phyloP scores from a whole-genome alignment of 2,329 filamentous ascomycete species.

The Cryoendolithus antarcticus region DNA sequence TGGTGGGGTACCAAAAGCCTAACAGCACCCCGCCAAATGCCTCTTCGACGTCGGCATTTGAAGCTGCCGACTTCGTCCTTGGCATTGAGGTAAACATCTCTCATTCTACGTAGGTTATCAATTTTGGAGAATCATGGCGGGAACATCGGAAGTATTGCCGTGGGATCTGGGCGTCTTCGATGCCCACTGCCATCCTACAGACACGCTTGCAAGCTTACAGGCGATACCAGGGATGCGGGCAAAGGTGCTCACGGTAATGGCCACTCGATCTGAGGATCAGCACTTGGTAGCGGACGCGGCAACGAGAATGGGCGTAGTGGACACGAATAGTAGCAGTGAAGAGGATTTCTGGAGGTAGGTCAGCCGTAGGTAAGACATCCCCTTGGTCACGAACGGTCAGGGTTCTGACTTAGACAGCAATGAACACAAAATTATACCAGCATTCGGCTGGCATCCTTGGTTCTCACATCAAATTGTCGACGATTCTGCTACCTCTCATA shows the following conservation, averaged over 20 bases:
- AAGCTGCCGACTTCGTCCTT: too few relatives aligned
- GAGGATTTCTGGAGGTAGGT: constrained; percentile 23
- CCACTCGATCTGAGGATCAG: constrained; percentile 64
- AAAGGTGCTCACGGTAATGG: constrained; percentile 59
- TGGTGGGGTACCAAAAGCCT: too few relatives aligned
- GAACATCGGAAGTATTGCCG: constrained; percentile 34
- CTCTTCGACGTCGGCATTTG: too few relatives aligned
- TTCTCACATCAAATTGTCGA: constrained; percentile 67
- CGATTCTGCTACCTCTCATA: constrained; percentile 30
- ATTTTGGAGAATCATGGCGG: too few relatives aligned
- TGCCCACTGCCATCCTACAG: constrained; percentile 75
- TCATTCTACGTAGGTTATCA: too few relatives aligned
- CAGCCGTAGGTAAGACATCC: constrained; percentile 8
- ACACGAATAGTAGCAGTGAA: constrained; percentile 7
- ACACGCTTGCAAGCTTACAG: constrained; percentile 53
- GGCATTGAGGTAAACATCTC: too few relatives aligned
- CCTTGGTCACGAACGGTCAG: background rate
- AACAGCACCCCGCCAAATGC: too few relatives aligned
- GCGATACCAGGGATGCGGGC: constrained; percentile 54
- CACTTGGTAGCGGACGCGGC: constrained; percentile 55
- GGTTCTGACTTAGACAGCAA: constrained; percentile 9
- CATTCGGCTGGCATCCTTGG: constrained; percentile 85
- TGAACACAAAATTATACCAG: constrained; percentile 46
- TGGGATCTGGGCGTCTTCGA: constrained; percentile 64
- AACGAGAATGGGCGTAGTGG: constrained; percentile 37